Conservation (phyloP, 371 early-diverging fungal species). For the Rhizopus arrhizus region DNA sequence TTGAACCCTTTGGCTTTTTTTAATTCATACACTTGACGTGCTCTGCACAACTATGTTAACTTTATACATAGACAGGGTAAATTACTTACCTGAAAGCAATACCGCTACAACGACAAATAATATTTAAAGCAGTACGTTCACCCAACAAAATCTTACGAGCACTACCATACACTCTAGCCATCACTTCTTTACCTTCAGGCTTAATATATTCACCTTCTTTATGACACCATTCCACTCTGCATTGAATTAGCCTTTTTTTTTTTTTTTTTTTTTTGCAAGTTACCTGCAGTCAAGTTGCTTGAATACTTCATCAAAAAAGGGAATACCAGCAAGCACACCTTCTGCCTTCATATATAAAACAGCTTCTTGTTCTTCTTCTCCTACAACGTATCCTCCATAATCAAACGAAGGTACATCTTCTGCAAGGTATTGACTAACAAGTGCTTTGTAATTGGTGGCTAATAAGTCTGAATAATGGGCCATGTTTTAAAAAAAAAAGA, state of each 20-base stretch:
- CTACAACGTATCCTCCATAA: constrained; percentile 96
- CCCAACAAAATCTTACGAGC: constrained; percentile 89
- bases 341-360: constrained; percentile 87
- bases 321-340: constrained; percentile 93
- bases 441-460: constrained; percentile 69
- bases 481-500: constrained; percentile 22
- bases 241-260: background rate
- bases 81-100: constrained; percentile 77
- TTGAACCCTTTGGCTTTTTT: constrained; percentile 75
- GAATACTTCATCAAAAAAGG: constrained; percentile 95
- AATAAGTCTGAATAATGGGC: constrained; percentile 64
- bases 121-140: constrained; percentile 94
- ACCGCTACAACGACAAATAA: constrained; percentile 92
- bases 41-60: constrained; percentile 14
- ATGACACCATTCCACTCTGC: constrained; percentile 82
- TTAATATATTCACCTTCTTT: constrained; percentile 80
- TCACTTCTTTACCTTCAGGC: constrained; percentile 66
- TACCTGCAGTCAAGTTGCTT: constrained; percentile 85
- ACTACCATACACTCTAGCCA: constrained; percentile 84
- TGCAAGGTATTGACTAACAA: constrained; percentile 79
- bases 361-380: constrained; percentile 83
- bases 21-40: constrained; percentile 67
- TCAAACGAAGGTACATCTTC: constrained; percentile 98
- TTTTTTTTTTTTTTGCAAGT: background rate
- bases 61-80: background rate